Evolutionary conservation across 805 yeast genomes (phyloP).

Genomic region (Kregervanrija delftensis): DNA sequence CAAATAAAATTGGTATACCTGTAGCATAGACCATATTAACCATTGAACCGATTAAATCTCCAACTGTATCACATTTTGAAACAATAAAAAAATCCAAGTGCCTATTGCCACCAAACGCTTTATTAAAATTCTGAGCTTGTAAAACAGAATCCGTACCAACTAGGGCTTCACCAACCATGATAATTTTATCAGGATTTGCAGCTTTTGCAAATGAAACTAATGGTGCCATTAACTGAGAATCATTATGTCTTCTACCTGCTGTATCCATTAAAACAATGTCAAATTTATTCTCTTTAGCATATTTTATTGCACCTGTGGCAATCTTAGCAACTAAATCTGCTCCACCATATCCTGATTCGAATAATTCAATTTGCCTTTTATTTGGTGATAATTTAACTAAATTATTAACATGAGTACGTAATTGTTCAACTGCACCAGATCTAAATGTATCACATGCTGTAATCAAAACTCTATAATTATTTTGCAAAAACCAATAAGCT

Average conservation of each 20-base stretch:
- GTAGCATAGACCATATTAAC: constrained; percentile 97
- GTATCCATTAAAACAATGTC: constrained; percentile 93
- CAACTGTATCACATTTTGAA: constrained; percentile 95
- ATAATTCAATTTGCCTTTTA: constrained; percentile 54
- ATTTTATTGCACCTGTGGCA: constrained; percentile 83
- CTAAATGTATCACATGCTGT: constrained; percentile 98
- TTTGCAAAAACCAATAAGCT: constrained; percentile 93
- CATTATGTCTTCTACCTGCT: constrained; percentile 96
- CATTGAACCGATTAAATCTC: constrained; percentile 92
- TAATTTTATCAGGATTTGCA: constrained; percentile 91
- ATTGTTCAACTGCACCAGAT: constrained; percentile 98
- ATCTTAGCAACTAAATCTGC: constrained; percentile 90
- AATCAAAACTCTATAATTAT: constrained; percentile 75
- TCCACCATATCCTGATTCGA: constrained; percentile 94
- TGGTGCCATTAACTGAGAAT: constrained; percentile 91
- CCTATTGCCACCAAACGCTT: constrained; percentile 82
- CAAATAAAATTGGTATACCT: constrained; percentile 88
- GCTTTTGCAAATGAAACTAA: constrained; percentile 90
- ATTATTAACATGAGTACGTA: constrained; percentile 87
- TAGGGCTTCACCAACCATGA: constrained; percentile 97
- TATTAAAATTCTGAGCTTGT: constrained; percentile 89
- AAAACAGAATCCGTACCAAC: constrained; percentile 97
- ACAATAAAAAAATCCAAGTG: constrained; percentile 84
- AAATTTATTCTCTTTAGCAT: constrained; percentile 60
- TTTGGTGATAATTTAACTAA: constrained; percentile 57